Evolutionary conservation across 2,329 filamentous ascomycete species (phyloP).

Genomic region (Trichoderma cornu-damae): DNA sequence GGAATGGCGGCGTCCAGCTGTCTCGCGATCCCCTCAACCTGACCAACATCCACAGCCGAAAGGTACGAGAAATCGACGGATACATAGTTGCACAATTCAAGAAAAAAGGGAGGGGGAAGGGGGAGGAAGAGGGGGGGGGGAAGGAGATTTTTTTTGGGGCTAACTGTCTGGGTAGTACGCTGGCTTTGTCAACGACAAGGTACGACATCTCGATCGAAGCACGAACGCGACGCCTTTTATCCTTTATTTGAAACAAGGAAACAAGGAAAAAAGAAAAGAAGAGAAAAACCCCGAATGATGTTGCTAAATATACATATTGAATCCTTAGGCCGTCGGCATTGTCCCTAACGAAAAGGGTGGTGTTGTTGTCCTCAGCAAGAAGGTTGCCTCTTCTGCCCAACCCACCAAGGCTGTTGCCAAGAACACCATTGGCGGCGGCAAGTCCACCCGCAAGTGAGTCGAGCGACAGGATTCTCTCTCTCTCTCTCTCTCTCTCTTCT

Average conservation of each 20-base stretch:
- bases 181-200: conserved; percentile 91
- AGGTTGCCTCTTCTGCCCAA: conserved; percentile 63
- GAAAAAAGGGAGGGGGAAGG: too few relatives aligned
- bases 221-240: too few relatives aligned
- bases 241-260: too few relatives aligned
- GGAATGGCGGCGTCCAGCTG: conserved; percentile 76
- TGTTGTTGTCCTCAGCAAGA: conserved; percentile 81
- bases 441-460: conserved; percentile 65
- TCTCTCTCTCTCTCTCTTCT: too few relatives aligned
- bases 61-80: conserved; percentile 50
- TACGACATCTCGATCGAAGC: conserved; percentile 38
- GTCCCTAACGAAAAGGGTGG: conserved; percentile 70
- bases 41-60: conserved; percentile 84
- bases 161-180: conserved; percentile 60
- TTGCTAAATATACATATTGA: not conserved
- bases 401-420: conserved; percentile 63
- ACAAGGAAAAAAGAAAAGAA: too few relatives aligned
- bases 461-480: too few relatives aligned
- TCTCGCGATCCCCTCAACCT: conserved; percentile 94
- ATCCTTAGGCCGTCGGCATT: conserved; percentile 71
- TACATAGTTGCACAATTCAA: not conserved
- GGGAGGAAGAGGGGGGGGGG: too few relatives aligned
- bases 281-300: not conserved
- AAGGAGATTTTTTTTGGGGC: conserved; percentile 20
- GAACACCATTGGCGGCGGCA: conserved; percentile 65